phyloP scores from a whole-genome alignment of 2,329 filamentous ascomycete genomes.

The Penicillium sp. region DNA sequence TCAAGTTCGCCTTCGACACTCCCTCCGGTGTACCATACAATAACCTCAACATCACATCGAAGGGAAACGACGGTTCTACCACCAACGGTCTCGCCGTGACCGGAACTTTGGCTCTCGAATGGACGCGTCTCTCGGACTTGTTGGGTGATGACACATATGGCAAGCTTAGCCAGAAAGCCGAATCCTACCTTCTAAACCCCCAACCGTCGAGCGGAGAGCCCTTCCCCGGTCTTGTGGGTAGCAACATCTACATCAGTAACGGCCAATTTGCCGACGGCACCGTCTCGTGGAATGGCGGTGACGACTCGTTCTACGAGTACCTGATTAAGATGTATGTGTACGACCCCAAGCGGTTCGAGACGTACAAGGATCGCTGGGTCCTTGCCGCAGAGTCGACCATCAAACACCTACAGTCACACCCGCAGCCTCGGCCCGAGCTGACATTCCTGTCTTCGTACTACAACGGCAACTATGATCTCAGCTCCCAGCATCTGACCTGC shows the following conservation, averaged over 20 bases:
- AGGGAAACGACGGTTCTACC: conserved; percentile 46
- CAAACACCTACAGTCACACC: conserved; percentile 63
- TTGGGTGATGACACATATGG: conserved; percentile 64
- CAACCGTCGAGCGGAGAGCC: conserved; percentile 60
- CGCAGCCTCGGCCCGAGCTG: conserved; percentile 60
- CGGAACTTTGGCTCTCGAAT: conserved; percentile 76
- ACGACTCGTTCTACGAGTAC: conserved; percentile 83
- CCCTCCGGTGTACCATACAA: conserved; percentile 70
- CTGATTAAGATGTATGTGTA: conserved; percentile 89
- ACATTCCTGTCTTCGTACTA: conserved; percentile 54
- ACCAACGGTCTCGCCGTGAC: conserved; percentile 70
- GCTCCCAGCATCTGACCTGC: conserved; percentile 59
- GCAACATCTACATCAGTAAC: conserved; percentile 57
- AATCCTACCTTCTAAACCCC: conserved; percentile 65
- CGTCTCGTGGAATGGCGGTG: conserved; percentile 73
- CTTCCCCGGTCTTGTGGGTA: conserved; percentile 71
- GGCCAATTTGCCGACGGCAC: conserved; percentile 62
- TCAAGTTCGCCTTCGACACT: conserved; percentile 75
- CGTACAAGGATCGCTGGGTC: conserved; percentile 70
- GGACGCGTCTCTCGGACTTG: conserved; percentile 73
- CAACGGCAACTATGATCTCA: conserved; percentile 32
- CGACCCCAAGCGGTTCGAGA: conserved; percentile 57
- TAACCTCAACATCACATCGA: conserved; percentile 55
- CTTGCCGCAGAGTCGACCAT: conserved; percentile 71
- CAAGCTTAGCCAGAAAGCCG: conserved; percentile 59